phyloP scores from a whole-genome alignment of 495 filamentous ascomycete species.

The Niebla homalea region DNA sequence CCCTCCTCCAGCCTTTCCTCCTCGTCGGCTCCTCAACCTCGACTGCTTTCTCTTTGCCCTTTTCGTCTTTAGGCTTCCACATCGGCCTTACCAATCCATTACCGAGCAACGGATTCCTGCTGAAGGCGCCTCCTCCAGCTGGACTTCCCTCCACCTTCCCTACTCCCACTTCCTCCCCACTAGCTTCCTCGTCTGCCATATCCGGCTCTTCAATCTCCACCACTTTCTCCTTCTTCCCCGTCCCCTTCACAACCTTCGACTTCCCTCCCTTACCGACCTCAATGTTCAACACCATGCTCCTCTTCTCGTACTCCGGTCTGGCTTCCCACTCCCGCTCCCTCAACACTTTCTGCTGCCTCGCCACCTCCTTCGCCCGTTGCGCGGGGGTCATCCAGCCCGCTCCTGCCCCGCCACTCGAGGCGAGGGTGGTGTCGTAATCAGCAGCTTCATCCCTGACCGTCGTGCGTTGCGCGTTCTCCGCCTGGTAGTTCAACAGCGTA shows the following conservation, averaged over 20 bases:
- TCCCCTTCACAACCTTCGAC: neutral
- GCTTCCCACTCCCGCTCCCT: constrained; percentile 84
- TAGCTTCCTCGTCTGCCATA: neutral
- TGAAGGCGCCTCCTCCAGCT: constrained; percentile 50
- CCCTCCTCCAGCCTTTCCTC: constrained; percentile 44
- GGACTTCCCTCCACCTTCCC: constrained; percentile 1
- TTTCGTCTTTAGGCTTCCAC: constrained; percentile 32
- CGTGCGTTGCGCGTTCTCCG: constrained; percentile 76
- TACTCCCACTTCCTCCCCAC: neutral
- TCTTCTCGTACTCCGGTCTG: constrained; percentile 86
- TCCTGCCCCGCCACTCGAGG: too few relatives aligned
- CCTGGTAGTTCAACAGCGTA: constrained; percentile 68
- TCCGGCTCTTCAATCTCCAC: neutral
- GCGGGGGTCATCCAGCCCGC: constrained; percentile 64
- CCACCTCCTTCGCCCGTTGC: constrained; percentile 76
- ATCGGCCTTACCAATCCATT: constrained; percentile 63
- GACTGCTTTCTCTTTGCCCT: constrained; percentile 32
- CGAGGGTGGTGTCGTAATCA: constrained; percentile 56
- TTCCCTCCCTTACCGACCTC: neutral
- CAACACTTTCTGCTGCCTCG: constrained; percentile 77
- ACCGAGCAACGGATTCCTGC: constrained; percentile 71
- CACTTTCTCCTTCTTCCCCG: neutral
- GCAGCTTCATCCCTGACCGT: constrained; percentile 86
- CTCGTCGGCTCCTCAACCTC: constrained; percentile 22
- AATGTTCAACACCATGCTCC: constrained; percentile 46